Evolutionary conservation across 2,329 filamentous ascomycete genomes (phyloP), one percentile per base, ranked within the genome.

Genomic region (Penicillium sumatraense): DNA sequence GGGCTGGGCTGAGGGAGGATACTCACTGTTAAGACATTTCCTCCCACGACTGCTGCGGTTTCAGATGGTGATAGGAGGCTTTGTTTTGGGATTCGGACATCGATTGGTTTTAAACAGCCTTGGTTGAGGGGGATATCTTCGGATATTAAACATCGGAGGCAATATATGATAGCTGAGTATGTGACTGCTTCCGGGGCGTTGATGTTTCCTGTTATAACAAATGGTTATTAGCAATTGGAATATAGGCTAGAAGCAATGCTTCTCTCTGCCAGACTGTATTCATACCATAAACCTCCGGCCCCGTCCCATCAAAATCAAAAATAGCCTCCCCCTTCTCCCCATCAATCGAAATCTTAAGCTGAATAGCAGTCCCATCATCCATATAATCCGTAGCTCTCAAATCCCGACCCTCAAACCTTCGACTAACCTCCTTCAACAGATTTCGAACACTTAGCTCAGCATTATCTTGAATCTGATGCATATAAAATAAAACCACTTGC

Each of bases 121-220:
- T 93, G 89, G 74, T 93, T 93, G 3, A 93, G 81, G 0, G 90
- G 90, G 7, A 93, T 93, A 57, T 92, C 89, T 62, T 89, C 84
- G 5, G 82, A 86, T 59, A 93, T 90, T 14, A 95, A 80, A 63
- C 86, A 89, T 53, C 90, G 86, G 8, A 93, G 79, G 64, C 86
- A 89, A 78, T 93, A 93, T 65, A 93, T 93, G 65, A 93, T 91
- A 46, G 89, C 90, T 31, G 84, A 89, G 73, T 89, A 89, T 0
- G 89, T 91, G 44, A 93, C 87, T 3, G 89, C 89, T 73, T 89
- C 83, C 0, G 89, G 89, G 0, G 89, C 89, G 66, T 93, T 93
- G 67, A 87, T 86, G 63, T 92, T 92, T 51, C 80, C 82, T 80
- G n/a, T n/a, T n/a, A n/a, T n/a, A n/a, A n/a, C n/a, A n/a, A 24